Evolutionary conservation across 108 stramenopile species (phyloP), one percentile per base, ranked within the genome.

Genomic region (Mediolabrus comicus): DNA sequence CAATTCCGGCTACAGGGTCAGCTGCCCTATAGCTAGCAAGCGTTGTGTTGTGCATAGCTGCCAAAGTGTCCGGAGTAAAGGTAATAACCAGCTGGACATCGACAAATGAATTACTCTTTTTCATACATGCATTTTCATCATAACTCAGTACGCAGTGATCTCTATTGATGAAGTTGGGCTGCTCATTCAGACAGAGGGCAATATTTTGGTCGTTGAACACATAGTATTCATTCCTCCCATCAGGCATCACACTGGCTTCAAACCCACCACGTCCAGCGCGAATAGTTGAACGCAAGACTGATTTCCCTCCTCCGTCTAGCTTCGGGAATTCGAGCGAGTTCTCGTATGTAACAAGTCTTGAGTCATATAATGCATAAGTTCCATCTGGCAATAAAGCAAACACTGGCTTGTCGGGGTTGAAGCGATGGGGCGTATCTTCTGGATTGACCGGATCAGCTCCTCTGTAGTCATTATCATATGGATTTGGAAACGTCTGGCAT

Each of bases 381-480:
- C 59, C 67, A 41, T 79, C 72, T 30, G 66, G 56, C 19, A 77
- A 30, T 19, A 53, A 11, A 14, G 77, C 77, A 53, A 78, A 78
- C 17, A 78, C 72, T 1, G 65, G 65, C 53, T 71, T 59, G 32
- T 78, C 75, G 9, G 75, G 75, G 4, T 54, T 32, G 63, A 77
- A 77, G 27, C 65, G 49, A 25, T 26, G 59, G 5, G 78, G 78
- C 5, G 65, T 55, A 31, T 54, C 69, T 22, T 69, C 32, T 9
- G 67, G 78, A 36, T 79, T 75, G 2, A 19, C 30, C 3, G 24
- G 24, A 62, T 79, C 63, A 16, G 67, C 78, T 14, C 78, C 78
- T 10, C 74, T 52, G 34, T 74, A 74, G 34, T 79, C 78, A 51
- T 79, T 79, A 36, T 79, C 78, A 29, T 75, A 75, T 3, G 78